Evolutionary conservation across 257 asterid species (phyloP).

Genomic region (Solanum ossicruentum): DNA sequence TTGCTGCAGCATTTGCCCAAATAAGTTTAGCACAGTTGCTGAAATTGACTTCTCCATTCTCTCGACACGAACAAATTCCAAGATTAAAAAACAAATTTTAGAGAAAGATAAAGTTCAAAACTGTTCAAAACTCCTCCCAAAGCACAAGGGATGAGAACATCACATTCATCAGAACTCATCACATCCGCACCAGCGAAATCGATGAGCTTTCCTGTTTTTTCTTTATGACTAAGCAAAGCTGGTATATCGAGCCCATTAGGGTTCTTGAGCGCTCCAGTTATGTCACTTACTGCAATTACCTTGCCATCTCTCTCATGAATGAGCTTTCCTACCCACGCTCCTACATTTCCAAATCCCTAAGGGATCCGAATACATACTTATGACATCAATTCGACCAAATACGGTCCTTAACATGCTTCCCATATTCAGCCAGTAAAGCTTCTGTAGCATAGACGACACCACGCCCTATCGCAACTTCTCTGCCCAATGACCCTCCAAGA

Average conservation of each 20-base stretch:
- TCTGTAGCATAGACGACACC: background rate
- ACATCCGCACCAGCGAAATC: constrained; percentile 58
- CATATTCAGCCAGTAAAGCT: background rate
- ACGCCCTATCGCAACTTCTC: background rate
- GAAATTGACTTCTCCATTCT: background rate
- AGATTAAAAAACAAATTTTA: background rate
- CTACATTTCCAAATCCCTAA: constrained; percentile 91
- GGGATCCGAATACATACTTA: background rate
- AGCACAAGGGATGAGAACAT: constrained; percentile 89
- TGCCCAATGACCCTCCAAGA: background rate
- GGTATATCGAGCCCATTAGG: constrained; percentile 53
- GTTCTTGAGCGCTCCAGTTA: constrained; percentile 73
- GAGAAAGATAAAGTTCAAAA: constrained; percentile 14
- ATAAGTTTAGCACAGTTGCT: background rate
- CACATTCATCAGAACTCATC: constrained; percentile 59
- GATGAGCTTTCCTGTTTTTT: constrained; percentile 36
- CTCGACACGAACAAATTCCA: background rate
- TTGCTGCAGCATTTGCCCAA: background rate
- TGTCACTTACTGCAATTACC: constrained; percentile 74
- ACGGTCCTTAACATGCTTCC: constrained; percentile 40
- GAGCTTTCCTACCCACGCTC: constrained; percentile 78
- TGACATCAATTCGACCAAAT: background rate
- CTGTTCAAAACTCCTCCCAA: constrained; percentile 90
- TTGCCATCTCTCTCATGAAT: constrained; percentile 86
- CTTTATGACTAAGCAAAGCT: constrained; percentile 52